These are phyloP conservation scores for Erodium texanum DNA, from an alignment of 441 rosid genomes.

Conservation along the genomic window DNA sequence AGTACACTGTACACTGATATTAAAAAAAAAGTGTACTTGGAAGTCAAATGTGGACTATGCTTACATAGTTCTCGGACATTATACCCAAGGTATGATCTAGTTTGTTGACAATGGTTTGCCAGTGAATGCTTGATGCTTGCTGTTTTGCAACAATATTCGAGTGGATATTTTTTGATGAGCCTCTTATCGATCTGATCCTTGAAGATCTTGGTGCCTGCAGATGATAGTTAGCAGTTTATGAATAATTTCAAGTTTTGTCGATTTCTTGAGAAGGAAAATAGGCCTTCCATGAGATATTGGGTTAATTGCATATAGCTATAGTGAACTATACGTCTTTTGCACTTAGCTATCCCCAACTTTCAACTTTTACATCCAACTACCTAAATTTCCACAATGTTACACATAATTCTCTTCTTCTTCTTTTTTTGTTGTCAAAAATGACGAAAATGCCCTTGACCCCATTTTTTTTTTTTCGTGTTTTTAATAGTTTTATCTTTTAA, in stretches of 20 bases:
- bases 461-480: too few relatives aligned
- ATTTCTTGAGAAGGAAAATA: not conserved
- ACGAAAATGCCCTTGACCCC: too few relatives aligned
- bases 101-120: slow-evolving; percentile 52
- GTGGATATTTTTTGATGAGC: slow-evolving; percentile 37
- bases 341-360: too few relatives aligned
- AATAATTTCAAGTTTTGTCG: not conserved
- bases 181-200: slow-evolving; percentile 35
- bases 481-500: too few relatives aligned
- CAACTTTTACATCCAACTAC: too few relatives aligned
- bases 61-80: slow-evolving; percentile 43
- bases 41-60: slow-evolving; percentile 15
- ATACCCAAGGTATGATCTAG: slow-evolving; percentile 38
- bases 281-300: slow-evolving; percentile 11
- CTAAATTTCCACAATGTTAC: too few relatives aligned
- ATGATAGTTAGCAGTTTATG: slow-evolving; percentile 14
- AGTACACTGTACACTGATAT: slow-evolving; percentile 16
- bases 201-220: slow-evolving; percentile 48
- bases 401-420: too few relatives aligned
- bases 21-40: not conserved
- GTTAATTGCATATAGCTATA: too few relatives aligned
- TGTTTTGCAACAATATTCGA: slow-evolving; percentile 37
- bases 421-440: too few relatives aligned
- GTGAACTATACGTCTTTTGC: too few relatives aligned
- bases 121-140: slow-evolving; percentile 47